These are phyloP conservation scores for Lignosus rhinocerotis DNA, from an alignment of 1,284 basidiomycete species.

Conservation along the genomic window DNA sequence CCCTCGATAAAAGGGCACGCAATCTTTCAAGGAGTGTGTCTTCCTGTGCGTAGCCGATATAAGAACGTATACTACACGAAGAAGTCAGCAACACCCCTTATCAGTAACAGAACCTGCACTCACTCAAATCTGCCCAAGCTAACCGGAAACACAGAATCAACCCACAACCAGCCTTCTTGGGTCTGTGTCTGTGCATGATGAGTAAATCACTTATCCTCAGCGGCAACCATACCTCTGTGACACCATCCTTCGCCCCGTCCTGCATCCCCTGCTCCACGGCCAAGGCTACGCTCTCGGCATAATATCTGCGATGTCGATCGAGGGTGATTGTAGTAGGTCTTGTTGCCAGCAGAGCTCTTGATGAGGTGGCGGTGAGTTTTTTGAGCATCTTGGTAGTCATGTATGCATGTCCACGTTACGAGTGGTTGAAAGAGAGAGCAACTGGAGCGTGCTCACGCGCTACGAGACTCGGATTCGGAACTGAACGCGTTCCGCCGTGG, in stretches of 20 bases:
- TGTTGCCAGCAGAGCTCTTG: not conserved
- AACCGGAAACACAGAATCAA: constrained; percentile 61
- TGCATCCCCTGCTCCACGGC: too few relatives aligned
- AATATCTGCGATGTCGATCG: constrained; percentile 8
- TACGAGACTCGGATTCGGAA: not conserved
- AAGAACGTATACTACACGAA: constrained; percentile 46
- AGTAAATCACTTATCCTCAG: not conserved
- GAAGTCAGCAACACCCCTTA: constrained; percentile 36
- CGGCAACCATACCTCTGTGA: constrained; percentile 2
- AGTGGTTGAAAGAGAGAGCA: not conserved
- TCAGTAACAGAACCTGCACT: constrained; percentile 24
- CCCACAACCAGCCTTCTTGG: constrained; percentile 48
- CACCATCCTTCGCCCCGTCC: not conserved
- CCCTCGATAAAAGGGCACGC: constrained; percentile 46
- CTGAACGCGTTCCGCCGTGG: constrained; percentile 9
- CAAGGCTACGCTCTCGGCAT: constrained; percentile 1
- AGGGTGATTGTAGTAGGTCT: not conserved
- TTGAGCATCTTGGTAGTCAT: constrained; percentile 5
- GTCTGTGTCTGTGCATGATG: constrained; percentile 9
- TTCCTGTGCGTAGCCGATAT: constrained; percentile 57
- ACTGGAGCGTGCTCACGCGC: not conserved
- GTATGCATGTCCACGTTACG: not conserved
- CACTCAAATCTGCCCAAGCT: constrained; percentile 54
- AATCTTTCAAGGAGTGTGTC: constrained; percentile 53
- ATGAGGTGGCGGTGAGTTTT: constrained; percentile 2